Percentiles rank a stretch among this genome's conserved stretches.
Evolutionary conservation across 495 filamentous ascomycete species (phyloP).

Genomic region (Tirmania nivea): DNA sequence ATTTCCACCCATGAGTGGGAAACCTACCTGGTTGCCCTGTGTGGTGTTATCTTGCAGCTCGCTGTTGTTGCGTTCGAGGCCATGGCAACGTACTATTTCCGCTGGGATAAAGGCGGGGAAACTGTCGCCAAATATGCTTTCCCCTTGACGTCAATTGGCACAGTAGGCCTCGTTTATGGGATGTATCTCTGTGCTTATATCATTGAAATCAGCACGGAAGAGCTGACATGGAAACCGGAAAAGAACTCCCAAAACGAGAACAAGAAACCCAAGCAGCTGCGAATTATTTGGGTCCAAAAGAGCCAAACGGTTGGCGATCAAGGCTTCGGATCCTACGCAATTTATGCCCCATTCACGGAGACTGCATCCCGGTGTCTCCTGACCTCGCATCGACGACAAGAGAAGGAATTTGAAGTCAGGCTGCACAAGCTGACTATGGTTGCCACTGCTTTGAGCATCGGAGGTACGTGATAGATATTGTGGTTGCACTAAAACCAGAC

Average conservation of each 20-base stretch:
- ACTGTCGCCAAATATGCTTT: constrained; percentile 5
- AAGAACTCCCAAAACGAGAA: neutral
- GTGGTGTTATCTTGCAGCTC: constrained; percentile 4
- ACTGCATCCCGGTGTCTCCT: neutral
- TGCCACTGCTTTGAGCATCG: neutral
- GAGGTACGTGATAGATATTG: neutral
- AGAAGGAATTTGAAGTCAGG: neutral
- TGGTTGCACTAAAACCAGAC: neutral
- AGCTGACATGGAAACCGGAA: too few relatives aligned
- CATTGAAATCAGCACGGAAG: constrained; percentile 4
- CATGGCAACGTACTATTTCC: constrained; percentile 2
- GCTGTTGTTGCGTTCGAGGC: constrained; percentile 3
- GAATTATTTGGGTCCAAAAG: constrained; percentile 10
- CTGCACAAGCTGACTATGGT: neutral
- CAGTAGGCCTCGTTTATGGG: constrained; percentile 1
- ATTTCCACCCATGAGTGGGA: neutral
- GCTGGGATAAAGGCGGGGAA: neutral
- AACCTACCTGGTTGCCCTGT: neutral
- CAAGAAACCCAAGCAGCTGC: too few relatives aligned
- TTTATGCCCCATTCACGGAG: neutral
- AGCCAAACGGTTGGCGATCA: constrained; percentile 6
- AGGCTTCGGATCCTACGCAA: constrained; percentile 4
- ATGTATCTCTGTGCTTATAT: constrained; percentile 8
- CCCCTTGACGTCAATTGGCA: constrained; percentile 5
- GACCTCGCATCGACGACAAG: neutral